Base-by-base conservation (phyloP, 345 rosid genomes). In the Citrus mangshanensis region DNA sequence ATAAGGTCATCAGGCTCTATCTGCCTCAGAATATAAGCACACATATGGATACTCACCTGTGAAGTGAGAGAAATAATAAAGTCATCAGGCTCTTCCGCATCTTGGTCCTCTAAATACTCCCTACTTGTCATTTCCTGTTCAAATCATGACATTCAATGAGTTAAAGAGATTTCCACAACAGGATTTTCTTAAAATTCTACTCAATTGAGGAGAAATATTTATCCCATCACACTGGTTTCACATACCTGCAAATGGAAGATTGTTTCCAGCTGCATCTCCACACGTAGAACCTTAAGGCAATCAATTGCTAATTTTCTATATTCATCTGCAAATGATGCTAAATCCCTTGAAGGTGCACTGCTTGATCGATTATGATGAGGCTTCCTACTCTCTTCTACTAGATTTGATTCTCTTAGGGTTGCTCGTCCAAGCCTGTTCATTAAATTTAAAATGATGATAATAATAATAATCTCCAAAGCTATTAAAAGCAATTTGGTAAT, bases 81-180 rank as follows among this genome's bases (percentile, higher is more conserved):
- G 86, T 94, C 95, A 77, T 96, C 99, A 3, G 99, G 99, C 88
- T 96, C 99, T 86, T 96, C 98, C 9, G 98, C 93, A 83, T 96
- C 98, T 74, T 91, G 94, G 83, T 94, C 98, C 82, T 94, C 99
- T 79, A 92, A 74, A 85, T 96, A 96, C 62, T 93, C 98, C 86
- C 95, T 91, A 79, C 81, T 83, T 18, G 88, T 85, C 99, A 94
- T 94, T 88, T 94, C 95, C 99, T 96, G 85, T 86, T 76, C 59
- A 68, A 79, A 84, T 72, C 81, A 82, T 74, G 73, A 80, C 74
- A 34, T 76, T 75, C 66, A 25, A 71, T 79, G 70, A 78, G 84
- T 80, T 81, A 49, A 54, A 60, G 70, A 59, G 67, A 81, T 59
- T 73, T 78, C 30, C 71, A 54, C 62, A 22, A 54, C 71, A 64